These are phyloP conservation scores for Seiridium cupressi DNA, from an alignment of 2,329 filamentous ascomycete species.

Conservation along the genomic window DNA sequence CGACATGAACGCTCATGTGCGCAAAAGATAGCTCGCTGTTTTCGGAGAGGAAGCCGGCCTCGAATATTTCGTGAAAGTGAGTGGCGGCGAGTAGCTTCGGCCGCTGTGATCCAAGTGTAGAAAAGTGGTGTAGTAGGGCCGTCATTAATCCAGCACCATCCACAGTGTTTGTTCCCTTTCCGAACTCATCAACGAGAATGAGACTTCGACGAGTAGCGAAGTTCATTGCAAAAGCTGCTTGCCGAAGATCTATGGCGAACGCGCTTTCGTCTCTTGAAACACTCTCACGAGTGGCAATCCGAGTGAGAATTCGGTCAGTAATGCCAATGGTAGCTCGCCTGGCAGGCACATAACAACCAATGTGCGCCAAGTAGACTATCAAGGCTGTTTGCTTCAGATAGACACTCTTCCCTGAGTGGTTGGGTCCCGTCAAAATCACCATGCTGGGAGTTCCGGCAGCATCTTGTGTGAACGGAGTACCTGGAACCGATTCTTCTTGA, in stretches of 20 bases:
- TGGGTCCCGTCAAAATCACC: conserved; percentile 85
- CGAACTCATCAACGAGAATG: conserved; percentile 90
- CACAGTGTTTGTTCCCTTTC: conserved; percentile 58
- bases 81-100: conserved; percentile 62
- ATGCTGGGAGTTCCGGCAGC: conserved; percentile 54
- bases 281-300: conserved; percentile 72
- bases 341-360: conserved; percentile 90
- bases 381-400: conserved; percentile 92
- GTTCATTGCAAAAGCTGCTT: conserved; percentile 74
- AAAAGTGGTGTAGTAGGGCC: conserved; percentile 57
- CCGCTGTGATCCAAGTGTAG: conserved; percentile 38
- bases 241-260: conserved; percentile 78
- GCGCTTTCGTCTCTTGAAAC: conserved; percentile 59
- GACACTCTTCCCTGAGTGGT: conserved; percentile 94
- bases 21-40: conserved; percentile 54
- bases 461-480: conserved; percentile 3
- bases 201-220: conserved; percentile 75
- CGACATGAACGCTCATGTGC: conserved; percentile 70
- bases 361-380: conserved; percentile 88
- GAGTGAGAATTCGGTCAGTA: conserved; percentile 89
- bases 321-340: conserved; percentile 73
- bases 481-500: conserved; percentile 10
- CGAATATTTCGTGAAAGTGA: conserved; percentile 72
- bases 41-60: conserved; percentile 54
- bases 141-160: conserved; percentile 59